Evolutionary conservation across 257 asterid genomes (phyloP).

Genomic region (Cordia subcordata): DNA sequence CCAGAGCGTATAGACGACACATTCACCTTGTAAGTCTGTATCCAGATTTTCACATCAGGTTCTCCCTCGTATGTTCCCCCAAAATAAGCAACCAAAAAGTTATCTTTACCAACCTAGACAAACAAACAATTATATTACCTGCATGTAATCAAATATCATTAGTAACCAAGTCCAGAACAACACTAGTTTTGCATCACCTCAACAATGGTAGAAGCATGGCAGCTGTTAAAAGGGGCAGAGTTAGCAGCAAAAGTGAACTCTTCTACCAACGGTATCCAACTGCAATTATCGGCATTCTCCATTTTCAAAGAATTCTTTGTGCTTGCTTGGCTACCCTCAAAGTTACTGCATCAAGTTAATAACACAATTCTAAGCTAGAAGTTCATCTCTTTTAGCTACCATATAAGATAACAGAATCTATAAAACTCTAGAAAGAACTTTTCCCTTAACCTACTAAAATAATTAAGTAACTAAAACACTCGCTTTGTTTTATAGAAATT

Average conservation of each 20-base stretch:
- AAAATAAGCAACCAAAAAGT: slow-evolving; percentile 82
- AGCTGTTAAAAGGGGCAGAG: slow-evolving; percentile 75
- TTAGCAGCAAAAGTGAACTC: slow-evolving; percentile 69
- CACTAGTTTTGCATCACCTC: slow-evolving; percentile 45
- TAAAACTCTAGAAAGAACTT: no score
- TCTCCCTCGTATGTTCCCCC: slow-evolving; percentile 93
- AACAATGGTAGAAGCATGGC: slow-evolving; percentile 94
- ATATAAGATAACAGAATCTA: not conserved
- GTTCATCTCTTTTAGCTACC: not conserved
- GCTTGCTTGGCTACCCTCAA: not conserved
- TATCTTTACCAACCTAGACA: slow-evolving; percentile 63
- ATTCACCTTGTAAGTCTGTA: slow-evolving; percentile 47
- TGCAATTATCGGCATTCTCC: slow-evolving; percentile 18
- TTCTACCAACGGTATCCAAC: slow-evolving; percentile 61
- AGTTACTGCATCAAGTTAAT: not conserved
- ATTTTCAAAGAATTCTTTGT: not conserved
- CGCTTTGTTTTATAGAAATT: no score
- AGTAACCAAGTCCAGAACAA: slow-evolving; percentile 7
- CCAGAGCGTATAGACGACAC: no score
- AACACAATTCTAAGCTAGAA: not conserved
- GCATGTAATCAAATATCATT: not conserved
- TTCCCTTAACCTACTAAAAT: no score
- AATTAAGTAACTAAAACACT: no score
- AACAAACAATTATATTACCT: slow-evolving; percentile 9
- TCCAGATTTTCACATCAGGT: slow-evolving; percentile 88